phyloP scores from a whole-genome alignment of 768 basidiomycete species.

The Hericium coralloides region DNA sequence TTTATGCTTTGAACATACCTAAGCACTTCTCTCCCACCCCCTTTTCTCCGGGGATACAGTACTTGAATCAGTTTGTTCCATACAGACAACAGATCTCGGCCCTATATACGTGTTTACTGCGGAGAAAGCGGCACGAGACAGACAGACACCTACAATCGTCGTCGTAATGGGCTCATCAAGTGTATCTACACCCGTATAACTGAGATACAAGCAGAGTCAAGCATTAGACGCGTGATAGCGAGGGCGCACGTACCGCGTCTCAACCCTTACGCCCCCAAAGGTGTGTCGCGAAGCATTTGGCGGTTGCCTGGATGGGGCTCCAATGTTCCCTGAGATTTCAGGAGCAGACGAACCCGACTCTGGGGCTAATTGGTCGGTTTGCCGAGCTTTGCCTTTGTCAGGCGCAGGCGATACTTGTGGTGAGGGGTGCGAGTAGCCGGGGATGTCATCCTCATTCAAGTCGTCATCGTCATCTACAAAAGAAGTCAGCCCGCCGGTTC shows the following conservation, averaged over 20 bases:
- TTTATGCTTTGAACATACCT: constrained; percentile 36
- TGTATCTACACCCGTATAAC: constrained; percentile 79
- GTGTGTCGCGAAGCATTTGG: constrained; percentile 44
- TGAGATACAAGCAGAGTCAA: constrained; percentile 16
- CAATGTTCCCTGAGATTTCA: constrained; percentile 66
- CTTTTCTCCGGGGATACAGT: constrained; percentile 69
- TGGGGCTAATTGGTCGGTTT: constrained; percentile 43
- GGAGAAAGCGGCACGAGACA: constrained; percentile 1
- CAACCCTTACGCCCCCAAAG: constrained; percentile 80
- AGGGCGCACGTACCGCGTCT: constrained; percentile 58
- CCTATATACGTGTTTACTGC: constrained; percentile 34
- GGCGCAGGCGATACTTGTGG: constrained; percentile 28
- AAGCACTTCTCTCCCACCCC: constrained; percentile 70
- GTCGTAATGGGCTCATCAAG: constrained; percentile 85
- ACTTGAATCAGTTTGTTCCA: constrained; percentile 92
- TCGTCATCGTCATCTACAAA: constrained; percentile 60
- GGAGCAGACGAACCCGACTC: constrained; percentile 24
- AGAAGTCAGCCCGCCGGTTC: constrained; percentile 5
- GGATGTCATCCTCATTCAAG: constrained; percentile 73
- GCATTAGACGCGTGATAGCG: not conserved
- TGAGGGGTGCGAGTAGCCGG: constrained; percentile 54
- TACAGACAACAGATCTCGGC: constrained; percentile 83
- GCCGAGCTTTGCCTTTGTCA: constrained; percentile 69
- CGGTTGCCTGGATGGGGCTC: constrained; percentile 31
- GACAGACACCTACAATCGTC: constrained; percentile 65